These are phyloP conservation scores for Verticillium isaacii DNA, from an alignment of 2,329 filamentous ascomycete genomes.

Conservation along the genomic window DNA sequence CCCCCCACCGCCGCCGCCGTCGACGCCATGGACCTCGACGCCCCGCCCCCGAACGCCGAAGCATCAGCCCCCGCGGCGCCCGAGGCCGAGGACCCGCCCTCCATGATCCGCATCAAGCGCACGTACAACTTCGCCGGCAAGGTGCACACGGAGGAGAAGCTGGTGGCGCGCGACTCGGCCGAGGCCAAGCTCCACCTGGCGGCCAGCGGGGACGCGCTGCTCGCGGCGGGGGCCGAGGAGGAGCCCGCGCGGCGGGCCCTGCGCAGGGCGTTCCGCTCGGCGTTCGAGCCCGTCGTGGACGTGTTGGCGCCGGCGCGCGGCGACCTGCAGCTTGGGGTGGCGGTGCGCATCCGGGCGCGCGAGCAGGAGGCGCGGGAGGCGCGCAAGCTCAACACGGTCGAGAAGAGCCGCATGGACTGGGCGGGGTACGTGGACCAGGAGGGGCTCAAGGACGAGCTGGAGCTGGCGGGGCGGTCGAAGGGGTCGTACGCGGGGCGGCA, in stretches of 20 bases:
- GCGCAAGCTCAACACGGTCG: slow-evolving; percentile 65
- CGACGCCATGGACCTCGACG: slow-evolving; percentile 7
- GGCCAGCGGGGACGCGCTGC: slow-evolving; percentile 26
- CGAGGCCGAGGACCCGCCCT: slow-evolving; percentile 20
- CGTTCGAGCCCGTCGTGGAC: slow-evolving; percentile 54
- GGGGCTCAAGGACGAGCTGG: slow-evolving; percentile 64
- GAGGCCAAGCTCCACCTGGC: slow-evolving; percentile 62
- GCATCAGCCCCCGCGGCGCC: slow-evolving; percentile 7
- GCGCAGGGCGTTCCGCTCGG: slow-evolving; percentile 55
- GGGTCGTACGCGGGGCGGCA: slow-evolving; percentile 57
- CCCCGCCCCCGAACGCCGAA: not conserved
- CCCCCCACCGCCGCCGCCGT: slow-evolving; percentile 6
- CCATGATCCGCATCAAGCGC: slow-evolving; percentile 60
- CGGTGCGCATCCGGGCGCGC: slow-evolving; percentile 40
- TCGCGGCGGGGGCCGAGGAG: slow-evolving; percentile 17
- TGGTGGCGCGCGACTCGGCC: slow-evolving; percentile 59
- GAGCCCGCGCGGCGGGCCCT: slow-evolving; percentile 29
- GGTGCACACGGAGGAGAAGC: slow-evolving; percentile 66
- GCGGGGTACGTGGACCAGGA: slow-evolving; percentile 67
- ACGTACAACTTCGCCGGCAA: slow-evolving; percentile 73
- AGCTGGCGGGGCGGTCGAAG: slow-evolving; percentile 60
- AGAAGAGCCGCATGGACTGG: slow-evolving; percentile 72
- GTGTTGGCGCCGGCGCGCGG: slow-evolving; percentile 33
- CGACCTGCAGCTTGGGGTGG: slow-evolving; percentile 55
- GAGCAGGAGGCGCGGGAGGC: slow-evolving; percentile 38